These are phyloP conservation scores for Peronospora belbahrii DNA, from an alignment of 352 stramenopile genomes.

Conservation along the genomic window DNA sequence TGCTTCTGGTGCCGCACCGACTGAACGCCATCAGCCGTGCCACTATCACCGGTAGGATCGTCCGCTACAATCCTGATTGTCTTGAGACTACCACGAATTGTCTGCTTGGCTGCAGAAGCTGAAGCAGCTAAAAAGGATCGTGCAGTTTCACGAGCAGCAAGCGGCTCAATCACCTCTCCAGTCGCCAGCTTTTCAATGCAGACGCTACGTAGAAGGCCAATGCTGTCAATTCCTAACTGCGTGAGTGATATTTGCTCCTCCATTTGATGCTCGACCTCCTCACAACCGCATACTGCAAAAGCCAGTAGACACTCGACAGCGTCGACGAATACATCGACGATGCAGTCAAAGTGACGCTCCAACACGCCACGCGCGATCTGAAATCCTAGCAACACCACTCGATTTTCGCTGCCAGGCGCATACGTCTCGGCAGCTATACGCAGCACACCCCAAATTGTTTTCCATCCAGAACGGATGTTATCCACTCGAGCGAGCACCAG, in stretches of 20 bases:
- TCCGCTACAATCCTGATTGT: constrained; percentile 38
- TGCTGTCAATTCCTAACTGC: constrained; percentile 63
- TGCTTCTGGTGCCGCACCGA: constrained; percentile 60
- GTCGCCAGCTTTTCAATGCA: constrained; percentile 70
- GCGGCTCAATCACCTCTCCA: constrained; percentile 61
- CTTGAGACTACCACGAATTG: constrained; percentile 47
- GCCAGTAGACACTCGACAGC: constrained; percentile 72
- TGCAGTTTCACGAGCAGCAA: constrained; percentile 16
- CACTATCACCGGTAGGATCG: constrained; percentile 7
- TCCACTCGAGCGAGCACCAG: constrained; percentile 83
- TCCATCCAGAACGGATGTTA: constrained; percentile 91
- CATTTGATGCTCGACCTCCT: constrained; percentile 48
- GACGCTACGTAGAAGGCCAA: constrained; percentile 49
- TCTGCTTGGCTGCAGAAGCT: constrained; percentile 26
- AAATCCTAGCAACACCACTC: constrained; percentile 79
- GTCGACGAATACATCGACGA: constrained; percentile 76
- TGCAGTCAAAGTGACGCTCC: constrained; percentile 60
- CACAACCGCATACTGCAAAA: constrained; percentile 67
- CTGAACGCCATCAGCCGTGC: constrained; percentile 1
- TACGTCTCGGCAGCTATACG: constrained; percentile 83
- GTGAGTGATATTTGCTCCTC: constrained; percentile 50
- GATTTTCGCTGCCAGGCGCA: constrained; percentile 54
- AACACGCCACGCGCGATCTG: constrained; percentile 86
- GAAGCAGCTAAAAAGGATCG: constrained; percentile 7
- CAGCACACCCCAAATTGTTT: constrained; percentile 91